phyloP scores from a whole-genome alignment of 2,329 filamentous ascomycete genomes.

The Fusarium euwallaceae region DNA sequence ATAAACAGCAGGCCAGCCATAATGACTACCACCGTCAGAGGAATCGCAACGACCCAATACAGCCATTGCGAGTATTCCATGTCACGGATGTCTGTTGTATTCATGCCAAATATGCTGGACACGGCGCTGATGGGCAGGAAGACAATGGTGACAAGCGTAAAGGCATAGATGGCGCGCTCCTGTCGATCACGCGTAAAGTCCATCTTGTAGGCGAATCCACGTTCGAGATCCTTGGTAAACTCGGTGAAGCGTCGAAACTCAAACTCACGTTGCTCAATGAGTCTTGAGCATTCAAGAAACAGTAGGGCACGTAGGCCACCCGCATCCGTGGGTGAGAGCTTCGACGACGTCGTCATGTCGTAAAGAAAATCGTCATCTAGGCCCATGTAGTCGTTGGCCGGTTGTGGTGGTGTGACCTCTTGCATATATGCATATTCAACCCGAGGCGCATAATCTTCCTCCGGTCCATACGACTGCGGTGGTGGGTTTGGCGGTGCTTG shows the following conservation, averaged over 20 bases:
- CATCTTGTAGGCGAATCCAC: conserved; percentile 52
- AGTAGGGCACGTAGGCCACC: conserved; percentile 56
- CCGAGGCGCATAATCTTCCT: conserved; percentile 16
- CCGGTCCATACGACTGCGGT: conserved; percentile 16
- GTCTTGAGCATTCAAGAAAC: conserved; percentile 53
- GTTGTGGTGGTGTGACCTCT: neutral
- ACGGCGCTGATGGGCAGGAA: conserved; percentile 63
- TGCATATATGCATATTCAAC: conserved; percentile 7
- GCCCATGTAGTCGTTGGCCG: conserved; percentile 39
- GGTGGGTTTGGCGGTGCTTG: conserved; percentile 1
- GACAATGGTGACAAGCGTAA: conserved; percentile 64
- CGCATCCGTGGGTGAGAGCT: conserved; percentile 53
- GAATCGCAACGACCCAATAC: conserved; percentile 64
- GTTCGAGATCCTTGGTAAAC: conserved; percentile 49
- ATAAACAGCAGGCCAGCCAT: conserved; percentile 57
- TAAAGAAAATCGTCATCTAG: conserved; percentile 43
- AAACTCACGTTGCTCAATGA: conserved; percentile 55
- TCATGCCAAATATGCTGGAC: conserved; percentile 66
- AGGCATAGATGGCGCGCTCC: conserved; percentile 63
- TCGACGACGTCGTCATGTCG: conserved; percentile 48
- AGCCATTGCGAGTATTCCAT: conserved; percentile 62
- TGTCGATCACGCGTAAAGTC: conserved; percentile 59
- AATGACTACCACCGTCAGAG: conserved; percentile 59
- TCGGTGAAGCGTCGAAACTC: conserved; percentile 50
- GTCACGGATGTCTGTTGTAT: conserved; percentile 63